Base-by-base conservation (phyloP, 139 green algal species). In the Asterochloris erici region DNA sequence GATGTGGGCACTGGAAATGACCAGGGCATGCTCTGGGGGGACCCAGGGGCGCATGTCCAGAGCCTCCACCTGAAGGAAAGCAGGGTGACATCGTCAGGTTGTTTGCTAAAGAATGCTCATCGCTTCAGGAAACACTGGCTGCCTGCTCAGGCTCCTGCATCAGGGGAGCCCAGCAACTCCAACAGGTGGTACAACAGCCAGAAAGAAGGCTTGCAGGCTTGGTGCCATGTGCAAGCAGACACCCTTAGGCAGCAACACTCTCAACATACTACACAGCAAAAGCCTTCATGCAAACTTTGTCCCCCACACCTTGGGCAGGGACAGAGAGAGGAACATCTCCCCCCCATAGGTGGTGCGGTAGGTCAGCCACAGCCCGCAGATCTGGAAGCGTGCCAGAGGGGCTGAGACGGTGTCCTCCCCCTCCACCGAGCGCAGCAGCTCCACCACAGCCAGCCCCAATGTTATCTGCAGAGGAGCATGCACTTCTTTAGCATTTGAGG, bases 1-100 rank as follows among this genome's bases (percentile, higher is more conserved):
- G 71, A 62, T 88, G 74, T 88, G 71, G 4, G 84, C 89, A 63
- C 87, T 93, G 29, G 86, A 92, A 69, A 97, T 93, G 78, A 94
- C 91, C 28, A 93, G 81, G 10, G 85, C 84, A 38, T 92, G 90
- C 75, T 94, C 91, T 1, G 79, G 84, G 15, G 88, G 87, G 12
- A 94, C 85, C 69, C 91, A 88, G 10, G 88, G 91, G 13, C 94
- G 82, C 74, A 93, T 84, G 86, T 97, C 94, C 10, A 85, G 75
- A 19, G 85, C 91, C 81, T 92, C 89, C 24, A 97, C 83, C 21
- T 71, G 9, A 71, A 54, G 6, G 6, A 6, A 54, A 10, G 38
- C 38, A 54, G 38, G 38, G 38, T 2, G 38, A 6, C 38, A 54
- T 54, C 38, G 38, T 54, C 38, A 54, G 6, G 38, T 54, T 54